Percentiles rank a stretch among this genome's conserved stretches.
phyloP scores from a whole-genome alignment of 768 basidiomycete genomes.

The Serendipita sp. region DNA sequence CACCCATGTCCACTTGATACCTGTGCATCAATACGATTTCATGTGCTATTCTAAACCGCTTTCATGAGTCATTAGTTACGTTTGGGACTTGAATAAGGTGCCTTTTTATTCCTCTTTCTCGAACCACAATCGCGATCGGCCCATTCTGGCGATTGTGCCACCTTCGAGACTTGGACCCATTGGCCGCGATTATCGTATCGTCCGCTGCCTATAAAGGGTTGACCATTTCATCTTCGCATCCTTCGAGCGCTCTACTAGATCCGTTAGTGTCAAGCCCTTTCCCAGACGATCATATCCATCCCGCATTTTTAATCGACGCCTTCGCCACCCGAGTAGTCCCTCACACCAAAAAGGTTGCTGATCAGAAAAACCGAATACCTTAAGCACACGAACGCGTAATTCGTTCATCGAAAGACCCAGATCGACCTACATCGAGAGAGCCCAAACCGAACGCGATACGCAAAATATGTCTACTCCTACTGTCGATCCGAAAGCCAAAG shows the following conservation, averaged over 20 bases:
- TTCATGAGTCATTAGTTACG: too few relatives aligned
- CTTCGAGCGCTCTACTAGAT: too few relatives aligned
- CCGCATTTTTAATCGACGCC: too few relatives aligned
- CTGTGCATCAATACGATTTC: not conserved
- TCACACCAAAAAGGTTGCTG: not conserved
- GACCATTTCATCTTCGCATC: too few relatives aligned
- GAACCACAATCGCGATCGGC: not conserved
- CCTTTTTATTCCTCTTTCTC: too few relatives aligned
- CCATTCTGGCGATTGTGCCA: not conserved
- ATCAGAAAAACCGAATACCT: not conserved
- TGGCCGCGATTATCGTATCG: too few relatives aligned
- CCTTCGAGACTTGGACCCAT: not conserved
- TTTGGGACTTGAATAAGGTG: too few relatives aligned
- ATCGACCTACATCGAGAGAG: too few relatives aligned
- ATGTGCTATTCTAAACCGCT: not conserved
- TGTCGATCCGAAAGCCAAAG: slow-evolving; percentile 2
- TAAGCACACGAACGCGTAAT: not conserved
- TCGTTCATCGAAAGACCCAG: not conserved
- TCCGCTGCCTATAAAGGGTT: too few relatives aligned
- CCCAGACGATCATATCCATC: too few relatives aligned
- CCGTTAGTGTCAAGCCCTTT: too few relatives aligned
- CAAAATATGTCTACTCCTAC: not conserved
- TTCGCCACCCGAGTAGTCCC: not conserved
- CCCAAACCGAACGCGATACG: not conserved
- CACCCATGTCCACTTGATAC: too few relatives aligned